A percentile compares a stretch with the other conserved stretches of the same genome.
Conservation (phyloP, 129 eudicot species). For the Flaveria linearis region DNA sequence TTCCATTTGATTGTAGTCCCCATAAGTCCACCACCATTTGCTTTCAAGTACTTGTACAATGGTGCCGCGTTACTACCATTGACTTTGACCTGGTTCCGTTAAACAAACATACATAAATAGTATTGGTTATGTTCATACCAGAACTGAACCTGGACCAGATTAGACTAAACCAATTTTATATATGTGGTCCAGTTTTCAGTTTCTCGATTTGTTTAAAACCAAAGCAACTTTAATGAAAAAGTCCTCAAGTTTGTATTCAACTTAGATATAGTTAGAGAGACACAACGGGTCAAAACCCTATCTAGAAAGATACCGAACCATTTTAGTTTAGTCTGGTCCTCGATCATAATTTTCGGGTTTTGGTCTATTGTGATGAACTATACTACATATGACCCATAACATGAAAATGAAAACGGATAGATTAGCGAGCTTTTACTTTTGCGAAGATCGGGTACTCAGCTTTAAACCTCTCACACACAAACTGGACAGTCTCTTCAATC, state of each 20-base stretch:
- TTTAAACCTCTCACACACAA: conserved; percentile 72
- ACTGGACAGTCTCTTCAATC: conserved; percentile 53
- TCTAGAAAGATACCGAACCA: not conserved
- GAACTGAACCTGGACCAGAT: not conserved
- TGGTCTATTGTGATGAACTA: not conserved
- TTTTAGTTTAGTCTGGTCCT: not conserved
- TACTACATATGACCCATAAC: not conserved
- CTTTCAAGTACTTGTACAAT: conserved; percentile 68
- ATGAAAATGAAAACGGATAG: not conserved
- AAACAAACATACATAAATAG: conserved; percentile 2
- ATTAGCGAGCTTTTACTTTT: conserved; percentile 44
- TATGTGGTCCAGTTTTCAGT: not conserved
- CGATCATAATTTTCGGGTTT: not conserved
- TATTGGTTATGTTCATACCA: not conserved
- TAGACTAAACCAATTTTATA: not conserved
- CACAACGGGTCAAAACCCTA: not conserved
- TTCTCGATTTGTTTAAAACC: not conserved
- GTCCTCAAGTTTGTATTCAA: not conserved
- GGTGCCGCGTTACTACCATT: conserved; percentile 73
- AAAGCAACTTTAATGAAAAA: not conserved
- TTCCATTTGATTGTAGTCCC: conserved; percentile 79
- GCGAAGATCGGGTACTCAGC: conserved; percentile 87
- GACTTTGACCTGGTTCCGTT: conserved; percentile 49
- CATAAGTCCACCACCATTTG: conserved; percentile 54
- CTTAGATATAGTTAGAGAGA: not conserved